A percentile compares a stretch with the other conserved stretches of the same genome.
phyloP scores from a whole-genome alignment of 306 rosid genomes.

The Mucuna pruriens region DNA sequence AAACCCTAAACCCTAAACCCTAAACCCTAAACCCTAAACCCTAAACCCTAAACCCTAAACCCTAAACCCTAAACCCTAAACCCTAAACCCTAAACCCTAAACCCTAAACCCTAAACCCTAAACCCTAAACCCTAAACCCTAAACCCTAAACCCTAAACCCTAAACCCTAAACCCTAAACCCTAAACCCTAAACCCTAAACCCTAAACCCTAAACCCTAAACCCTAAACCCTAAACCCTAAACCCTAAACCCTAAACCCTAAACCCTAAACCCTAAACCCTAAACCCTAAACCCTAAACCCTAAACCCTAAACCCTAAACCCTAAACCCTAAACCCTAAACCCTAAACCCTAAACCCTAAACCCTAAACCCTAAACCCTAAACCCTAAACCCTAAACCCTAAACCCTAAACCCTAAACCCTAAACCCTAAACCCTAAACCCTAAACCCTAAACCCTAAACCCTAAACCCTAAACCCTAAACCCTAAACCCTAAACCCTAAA shows the following conservation, averaged over 20 bases:
- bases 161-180: not conserved
- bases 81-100: not conserved
- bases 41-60: not conserved
- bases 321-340: not conserved
- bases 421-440: not conserved
- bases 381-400: not conserved
- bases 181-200: not conserved
- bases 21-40: not conserved
- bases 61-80: not conserved
- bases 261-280: not conserved
- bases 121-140: not conserved
- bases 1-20: constrained; percentile 13
- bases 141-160: not conserved
- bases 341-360: not conserved
- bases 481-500: not conserved
- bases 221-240: too few relatives aligned
- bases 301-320: constrained; percentile 22
- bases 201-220: not conserved
- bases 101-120: not conserved
- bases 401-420: not conserved
- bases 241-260: not conserved
- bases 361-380: not conserved
- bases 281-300: constrained; percentile 6
- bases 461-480: not conserved
- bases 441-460: not conserved